Conservation (phyloP, 2,329 filamentous ascomycete species). For the Sporothrix pseudoabietina region DNA sequence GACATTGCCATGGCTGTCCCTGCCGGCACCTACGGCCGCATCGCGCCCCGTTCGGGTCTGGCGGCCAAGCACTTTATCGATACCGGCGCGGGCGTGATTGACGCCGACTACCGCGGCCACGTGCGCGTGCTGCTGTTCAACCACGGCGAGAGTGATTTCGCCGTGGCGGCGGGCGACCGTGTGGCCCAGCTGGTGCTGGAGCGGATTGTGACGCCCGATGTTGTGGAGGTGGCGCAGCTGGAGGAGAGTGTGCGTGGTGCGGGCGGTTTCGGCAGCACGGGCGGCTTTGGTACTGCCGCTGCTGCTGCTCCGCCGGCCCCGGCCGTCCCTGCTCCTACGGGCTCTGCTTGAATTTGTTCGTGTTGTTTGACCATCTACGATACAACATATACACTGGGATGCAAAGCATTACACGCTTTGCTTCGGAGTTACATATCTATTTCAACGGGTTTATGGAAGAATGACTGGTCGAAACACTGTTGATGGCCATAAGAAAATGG, state of each 20-base stretch:
- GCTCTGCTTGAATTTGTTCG: not conserved
- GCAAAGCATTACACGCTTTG: not conserved
- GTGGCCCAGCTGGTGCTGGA: conserved; percentile 93
- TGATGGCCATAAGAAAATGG: not conserved
- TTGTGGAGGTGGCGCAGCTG: conserved; percentile 84
- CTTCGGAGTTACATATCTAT: not conserved
- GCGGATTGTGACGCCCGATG: conserved; percentile 89
- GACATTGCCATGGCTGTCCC: conserved; percentile 91
- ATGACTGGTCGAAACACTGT: no score
- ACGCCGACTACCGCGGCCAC: conserved; percentile 93
- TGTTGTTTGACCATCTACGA: no score
- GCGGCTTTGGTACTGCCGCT: conserved; percentile 42
- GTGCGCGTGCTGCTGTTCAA: conserved; percentile 97
- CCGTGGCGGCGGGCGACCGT: conserved; percentile 81
- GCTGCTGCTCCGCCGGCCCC: not conserved
- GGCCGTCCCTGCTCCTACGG: not conserved
- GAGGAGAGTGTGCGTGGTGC: conserved; percentile 88
- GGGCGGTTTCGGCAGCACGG: conserved; percentile 90
- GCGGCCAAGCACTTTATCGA: conserved; percentile 95
- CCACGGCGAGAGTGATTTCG: conserved; percentile 79
- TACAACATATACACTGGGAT: not conserved
- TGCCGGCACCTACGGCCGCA: conserved; percentile 84
- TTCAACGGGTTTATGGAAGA: not conserved
- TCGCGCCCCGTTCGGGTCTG: conserved; percentile 87
- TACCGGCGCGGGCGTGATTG: conserved; percentile 93